Percentiles rank a stretch among this genome's conserved stretches.
These are phyloP conservation scores for Breviolum minutum DNA, from an alignment of 73 alveolate species.

Conservation along the genomic window DNA sequence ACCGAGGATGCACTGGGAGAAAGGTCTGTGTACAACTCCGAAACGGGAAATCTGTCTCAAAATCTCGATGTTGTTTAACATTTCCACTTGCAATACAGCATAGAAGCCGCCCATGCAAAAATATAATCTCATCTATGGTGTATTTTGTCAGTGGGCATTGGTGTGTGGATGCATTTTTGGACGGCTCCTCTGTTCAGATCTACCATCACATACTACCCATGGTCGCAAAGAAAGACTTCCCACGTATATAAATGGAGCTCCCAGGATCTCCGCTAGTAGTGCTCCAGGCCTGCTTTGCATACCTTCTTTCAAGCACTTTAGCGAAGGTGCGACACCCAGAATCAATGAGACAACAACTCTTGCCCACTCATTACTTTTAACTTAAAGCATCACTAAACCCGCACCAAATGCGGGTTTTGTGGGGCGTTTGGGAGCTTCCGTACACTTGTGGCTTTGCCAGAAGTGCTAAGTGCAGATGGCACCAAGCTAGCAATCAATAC, in stretches of 20 bases:
- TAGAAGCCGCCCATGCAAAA: too few species aligned
- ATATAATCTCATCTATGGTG: too few species aligned
- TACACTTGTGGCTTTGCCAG: constrained; percentile 43
- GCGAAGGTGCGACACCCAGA: constrained; percentile 19
- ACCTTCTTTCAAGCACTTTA: constrained; percentile 7
- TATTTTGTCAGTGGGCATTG: too few species aligned
- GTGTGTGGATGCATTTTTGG: too few species aligned
- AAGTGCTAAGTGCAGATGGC: neutral
- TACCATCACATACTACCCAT: too few species aligned
- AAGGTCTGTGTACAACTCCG: constrained; percentile 4
- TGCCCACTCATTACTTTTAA: neutral
- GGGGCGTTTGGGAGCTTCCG: neutral
- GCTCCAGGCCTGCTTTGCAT: constrained; percentile 43
- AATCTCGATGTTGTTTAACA: neutral
- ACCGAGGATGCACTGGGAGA: neutral
- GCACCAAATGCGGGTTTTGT: too few species aligned
- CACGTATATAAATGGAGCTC: neutral
- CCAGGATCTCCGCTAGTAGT: neutral
- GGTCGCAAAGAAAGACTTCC: neutral
- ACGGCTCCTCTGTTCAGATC: too few species aligned
- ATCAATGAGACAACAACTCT: neutral
- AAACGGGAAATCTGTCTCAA: neutral
- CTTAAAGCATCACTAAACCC: too few species aligned
- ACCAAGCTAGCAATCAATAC: neutral
- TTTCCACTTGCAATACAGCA: too few species aligned